Conservation (phyloP, 1,284 basidiomycete genomes). For the Xerocomus amazonicus region DNA sequence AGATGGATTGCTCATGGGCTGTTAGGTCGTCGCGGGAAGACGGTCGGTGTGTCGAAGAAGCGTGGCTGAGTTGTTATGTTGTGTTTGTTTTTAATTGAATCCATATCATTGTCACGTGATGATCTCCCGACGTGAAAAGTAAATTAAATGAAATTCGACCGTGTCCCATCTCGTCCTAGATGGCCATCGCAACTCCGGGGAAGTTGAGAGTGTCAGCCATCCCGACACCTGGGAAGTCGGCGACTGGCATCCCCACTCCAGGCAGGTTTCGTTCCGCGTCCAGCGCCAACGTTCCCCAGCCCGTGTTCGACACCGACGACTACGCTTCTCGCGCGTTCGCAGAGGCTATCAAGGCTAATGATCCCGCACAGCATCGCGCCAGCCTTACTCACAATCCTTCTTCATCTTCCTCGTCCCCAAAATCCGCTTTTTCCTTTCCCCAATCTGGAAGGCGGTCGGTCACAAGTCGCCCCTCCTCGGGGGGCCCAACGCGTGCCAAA, state of each 20-base stretch:
- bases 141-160: not conserved
- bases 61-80: conserved; percentile 53
- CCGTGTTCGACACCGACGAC: conserved; percentile 41
- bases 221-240: conserved; percentile 51
- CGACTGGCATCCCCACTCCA: conserved; percentile 63
- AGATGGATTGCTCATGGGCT: conserved; percentile 3
- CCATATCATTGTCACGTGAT: conserved; percentile 23
- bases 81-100: not conserved
- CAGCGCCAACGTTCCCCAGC: conserved; percentile 36
- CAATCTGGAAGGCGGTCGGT: conserved; percentile 42
- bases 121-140: not conserved
- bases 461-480: conserved; percentile 46
- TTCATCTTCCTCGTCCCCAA: conserved; percentile 47
- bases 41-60: conserved; percentile 92
- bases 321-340: conserved; percentile 64
- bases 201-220: conserved; percentile 55
- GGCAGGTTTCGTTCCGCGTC: conserved; percentile 68
- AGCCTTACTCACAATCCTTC: conserved; percentile 40
- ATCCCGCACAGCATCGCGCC: conserved; percentile 65
- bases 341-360: conserved; percentile 74
- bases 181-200: conserved; percentile 45
- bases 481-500: conserved; percentile 44
- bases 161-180: conserved; percentile 12
- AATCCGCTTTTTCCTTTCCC: conserved; percentile 21
- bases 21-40: conserved; percentile 83